A percentile compares a stretch with the other conserved stretches of the same genome.
phyloP scores from a whole-genome alignment of 1,284 basidiomycete genomes.

The Ceratobasidium sp. region DNA sequence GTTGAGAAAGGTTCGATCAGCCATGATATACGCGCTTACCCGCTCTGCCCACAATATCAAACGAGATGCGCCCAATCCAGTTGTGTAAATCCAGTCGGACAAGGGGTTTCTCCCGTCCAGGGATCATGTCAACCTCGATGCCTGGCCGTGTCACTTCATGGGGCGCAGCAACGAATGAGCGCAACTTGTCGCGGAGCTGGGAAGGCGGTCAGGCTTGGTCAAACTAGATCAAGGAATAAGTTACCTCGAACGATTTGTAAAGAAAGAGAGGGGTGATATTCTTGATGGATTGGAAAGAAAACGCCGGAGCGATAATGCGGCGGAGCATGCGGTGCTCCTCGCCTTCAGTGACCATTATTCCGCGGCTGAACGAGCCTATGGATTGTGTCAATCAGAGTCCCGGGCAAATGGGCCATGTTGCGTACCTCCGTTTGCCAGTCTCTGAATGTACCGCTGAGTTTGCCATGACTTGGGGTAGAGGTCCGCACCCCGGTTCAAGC shows the following conservation, averaged over 20 bases:
- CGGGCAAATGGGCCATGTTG: neutral
- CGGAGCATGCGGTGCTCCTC: slow-evolving; percentile 39
- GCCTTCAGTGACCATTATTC: slow-evolving; percentile 39
- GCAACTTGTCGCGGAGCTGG: slow-evolving; percentile 45
- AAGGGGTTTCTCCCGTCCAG: neutral
- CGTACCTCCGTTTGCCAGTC: slow-evolving; percentile 41
- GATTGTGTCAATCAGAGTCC: neutral
- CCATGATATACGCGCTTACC: slow-evolving; percentile 53
- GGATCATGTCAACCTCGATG: slow-evolving; percentile 20
- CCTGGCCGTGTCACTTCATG: slow-evolving; percentile 39
- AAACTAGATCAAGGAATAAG: slow-evolving; percentile 49
- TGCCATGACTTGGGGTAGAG: slow-evolving; percentile 42
- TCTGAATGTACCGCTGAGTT: slow-evolving; percentile 34
- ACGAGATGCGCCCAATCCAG: slow-evolving; percentile 78
- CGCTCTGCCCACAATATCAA: slow-evolving; percentile 80
- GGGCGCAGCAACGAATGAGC: slow-evolving; percentile 33
- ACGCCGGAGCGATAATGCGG: slow-evolving; percentile 69
- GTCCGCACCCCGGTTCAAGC: slow-evolving; percentile 38
- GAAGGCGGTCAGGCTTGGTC: neutral
- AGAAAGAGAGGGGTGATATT: slow-evolving; percentile 74
- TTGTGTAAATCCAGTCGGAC: slow-evolving; percentile 67
- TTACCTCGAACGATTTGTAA: slow-evolving; percentile 69
- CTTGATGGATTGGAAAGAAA: slow-evolving; percentile 75
- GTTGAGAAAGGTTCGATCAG: neutral
- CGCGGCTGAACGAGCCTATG: slow-evolving; percentile 51